phyloP scores from a whole-genome alignment of 2,329 filamentous ascomycete species.

The Shiraia sp. region DNA sequence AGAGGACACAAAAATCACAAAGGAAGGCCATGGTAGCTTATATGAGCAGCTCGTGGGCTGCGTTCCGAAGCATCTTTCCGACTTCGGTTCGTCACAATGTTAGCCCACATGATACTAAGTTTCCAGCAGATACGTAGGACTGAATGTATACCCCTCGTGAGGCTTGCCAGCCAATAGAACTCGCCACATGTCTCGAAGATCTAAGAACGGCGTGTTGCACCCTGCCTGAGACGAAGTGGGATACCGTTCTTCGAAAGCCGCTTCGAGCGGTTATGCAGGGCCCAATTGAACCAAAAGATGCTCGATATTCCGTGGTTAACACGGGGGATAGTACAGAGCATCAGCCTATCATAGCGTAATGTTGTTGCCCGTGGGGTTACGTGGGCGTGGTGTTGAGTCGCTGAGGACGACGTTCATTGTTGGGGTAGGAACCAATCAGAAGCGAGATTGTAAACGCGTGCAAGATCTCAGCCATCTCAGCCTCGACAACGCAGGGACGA shows the following conservation, averaged over 20 bases:
- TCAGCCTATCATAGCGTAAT: conserved; percentile 35
- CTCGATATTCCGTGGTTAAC: conserved; percentile 24
- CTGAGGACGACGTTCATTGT: conserved; percentile 25
- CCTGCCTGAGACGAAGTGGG: conserved; percentile 18
- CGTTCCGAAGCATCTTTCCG: conserved; percentile 33
- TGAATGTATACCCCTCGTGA: conserved; percentile 12
- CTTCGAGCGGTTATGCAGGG: conserved; percentile 40
- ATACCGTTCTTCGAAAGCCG: conserved; percentile 17
- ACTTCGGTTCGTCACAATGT: conserved; percentile 39
- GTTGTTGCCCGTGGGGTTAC: conserved; percentile 35
- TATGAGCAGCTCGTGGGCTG: conserved; percentile 21
- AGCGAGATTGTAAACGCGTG: conserved; percentile 25
- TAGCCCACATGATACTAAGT: conserved; percentile 39
- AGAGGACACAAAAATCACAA: conserved; percentile 12
- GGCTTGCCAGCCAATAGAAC: conserved; percentile 36
- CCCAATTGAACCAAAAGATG: conserved; percentile 30
- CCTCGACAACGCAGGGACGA: conserved; percentile 34
- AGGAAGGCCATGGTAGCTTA: conserved; percentile 28
- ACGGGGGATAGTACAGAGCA: conserved; percentile 8
- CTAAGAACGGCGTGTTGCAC: conserved; percentile 20
- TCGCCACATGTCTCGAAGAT: conserved; percentile 36
- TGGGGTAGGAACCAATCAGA: conserved; percentile 33
- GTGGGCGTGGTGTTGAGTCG: conserved; percentile 42
- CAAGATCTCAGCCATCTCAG: conserved; percentile 13
- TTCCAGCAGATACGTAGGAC: conserved; percentile 22